Base-by-base conservation (phyloP, 768 basidiomycete species). In the Hydnum rufescens region DNA sequence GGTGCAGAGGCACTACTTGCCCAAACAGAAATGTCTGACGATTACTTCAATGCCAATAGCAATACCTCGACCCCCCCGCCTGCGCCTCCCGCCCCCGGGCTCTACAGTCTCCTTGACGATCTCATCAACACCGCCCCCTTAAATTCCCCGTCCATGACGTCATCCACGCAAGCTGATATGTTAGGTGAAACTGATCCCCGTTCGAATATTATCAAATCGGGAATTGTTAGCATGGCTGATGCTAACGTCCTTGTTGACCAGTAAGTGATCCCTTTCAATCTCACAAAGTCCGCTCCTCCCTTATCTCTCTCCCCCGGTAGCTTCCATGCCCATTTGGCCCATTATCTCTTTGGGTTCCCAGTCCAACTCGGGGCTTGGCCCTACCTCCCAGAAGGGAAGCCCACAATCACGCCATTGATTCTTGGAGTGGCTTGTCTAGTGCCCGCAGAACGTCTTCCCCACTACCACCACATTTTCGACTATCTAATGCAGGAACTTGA, bases 1-100 rank as follows among this genome's bases (percentile, higher is more conserved):
- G 44, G 44, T 13, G 44, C 44, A 26, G 44, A 47, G 44, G 44
- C 44, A 13, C 44, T 47, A 28, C 44, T 47, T 47, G 44, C 44
- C 1, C 44, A 47, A 47, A 47, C 44, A 16, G 44, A 47, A 26
- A 47, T 26, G 8, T 16, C 16, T 28, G 44, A 47, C 26, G 44
- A 47, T 25, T 47, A 47, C 44, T 47, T 13, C 44, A 8, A 13
- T 8, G 26, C 25, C 13, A 8, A 13, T 13, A 13, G 13, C 8
- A 13, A 13, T 13, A 8, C 16, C 25, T 13, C 16, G 13, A 13
- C 13, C 8, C 13, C 44, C 25, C 16, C 44, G 8, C 13, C 13
- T 28, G 26, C 44, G 8, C 36, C 36, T 39, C 13, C 44, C 8
- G 13, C 13, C 26, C 8, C 44, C 1, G 44, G 44, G 8, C 44